These are phyloP conservation scores for Petunia axillaris DNA, from an alignment of 257 asterid species.

Conservation along the genomic window DNA sequence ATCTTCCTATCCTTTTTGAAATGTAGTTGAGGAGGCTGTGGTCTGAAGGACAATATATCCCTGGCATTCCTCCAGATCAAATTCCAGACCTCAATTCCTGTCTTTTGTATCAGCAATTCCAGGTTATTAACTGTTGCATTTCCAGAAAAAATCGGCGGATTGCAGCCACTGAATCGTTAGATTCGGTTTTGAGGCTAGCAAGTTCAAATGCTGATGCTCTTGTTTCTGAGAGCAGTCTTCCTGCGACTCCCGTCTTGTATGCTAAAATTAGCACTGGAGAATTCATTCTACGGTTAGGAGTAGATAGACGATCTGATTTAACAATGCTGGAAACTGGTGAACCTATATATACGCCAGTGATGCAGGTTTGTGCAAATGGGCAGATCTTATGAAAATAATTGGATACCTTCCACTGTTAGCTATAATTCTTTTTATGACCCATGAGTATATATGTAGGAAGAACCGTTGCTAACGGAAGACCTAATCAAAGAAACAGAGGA, in stretches of 20 bases:
- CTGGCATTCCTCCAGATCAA: slow-evolving; percentile 87
- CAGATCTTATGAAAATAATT: slow-evolving; percentile 27
- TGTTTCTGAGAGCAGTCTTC: slow-evolving; percentile 51
- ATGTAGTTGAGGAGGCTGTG: slow-evolving; percentile 90
- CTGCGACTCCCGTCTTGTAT: slow-evolving; percentile 50
- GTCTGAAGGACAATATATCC: slow-evolving; percentile 90
- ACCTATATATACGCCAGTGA: slow-evolving; percentile 82
- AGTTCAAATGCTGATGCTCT: slow-evolving; percentile 43
- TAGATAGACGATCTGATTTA: slow-evolving; percentile 68
- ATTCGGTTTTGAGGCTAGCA: slow-evolving; percentile 59
- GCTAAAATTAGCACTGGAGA: slow-evolving; percentile 80
- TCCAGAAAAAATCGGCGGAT: slow-evolving; percentile 80
- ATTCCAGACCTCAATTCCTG: slow-evolving; percentile 91
- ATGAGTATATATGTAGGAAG: slow-evolving; percentile 59
- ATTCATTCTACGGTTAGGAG: slow-evolving; percentile 86
- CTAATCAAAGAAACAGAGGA: slow-evolving; percentile 96
- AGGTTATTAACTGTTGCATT: slow-evolving; percentile 95
- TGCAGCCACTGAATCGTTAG: slow-evolving; percentile 81
- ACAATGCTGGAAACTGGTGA: slow-evolving; percentile 95
- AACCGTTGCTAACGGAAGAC: slow-evolving; percentile 94
- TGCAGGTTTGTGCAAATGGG: slow-evolving; percentile 69
- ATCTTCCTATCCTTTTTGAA: slow-evolving; percentile 29
- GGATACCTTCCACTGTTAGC: slow-evolving; percentile 27
- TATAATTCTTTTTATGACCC: slow-evolving; percentile 33
- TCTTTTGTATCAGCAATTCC: slow-evolving; percentile 91